Conservation (phyloP, 2,329 filamentous ascomycete species). For the Thermothelomyces thermophilus region DNA sequence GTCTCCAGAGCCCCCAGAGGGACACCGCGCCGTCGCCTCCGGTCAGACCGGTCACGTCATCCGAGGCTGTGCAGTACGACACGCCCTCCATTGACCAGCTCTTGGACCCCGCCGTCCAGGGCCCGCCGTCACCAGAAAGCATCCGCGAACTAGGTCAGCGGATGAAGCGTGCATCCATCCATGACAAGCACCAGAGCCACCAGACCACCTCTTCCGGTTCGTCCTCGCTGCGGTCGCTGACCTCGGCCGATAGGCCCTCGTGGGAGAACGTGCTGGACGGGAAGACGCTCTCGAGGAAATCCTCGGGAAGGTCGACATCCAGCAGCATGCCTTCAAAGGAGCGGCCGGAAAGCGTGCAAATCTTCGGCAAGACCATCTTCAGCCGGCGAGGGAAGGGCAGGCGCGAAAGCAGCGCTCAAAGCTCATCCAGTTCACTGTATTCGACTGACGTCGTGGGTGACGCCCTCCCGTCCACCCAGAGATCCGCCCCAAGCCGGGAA, state of each 20-base stretch:
- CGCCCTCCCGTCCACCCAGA: conserved; percentile 23
- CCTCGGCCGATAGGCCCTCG: conserved; percentile 37
- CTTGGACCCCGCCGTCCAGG: conserved; percentile 53
- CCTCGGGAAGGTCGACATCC: conserved; percentile 49
- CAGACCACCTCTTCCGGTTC: conserved; percentile 49
- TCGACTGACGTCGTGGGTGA: conserved; percentile 34
- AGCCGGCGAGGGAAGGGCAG: conserved; percentile 46
- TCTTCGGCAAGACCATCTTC: conserved; percentile 55
- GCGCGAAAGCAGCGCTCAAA: conserved; percentile 44
- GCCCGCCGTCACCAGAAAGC: conserved; percentile 54
- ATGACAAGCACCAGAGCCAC: conserved; percentile 41
- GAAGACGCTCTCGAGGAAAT: conserved; percentile 45
- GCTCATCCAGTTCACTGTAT: conserved; percentile 44
- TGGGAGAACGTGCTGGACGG: conserved; percentile 47
- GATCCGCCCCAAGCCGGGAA: conserved; percentile 34
- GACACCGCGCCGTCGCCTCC: conserved; percentile 10
- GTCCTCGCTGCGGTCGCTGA: conserved; percentile 45
- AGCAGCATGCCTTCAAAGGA: conserved; percentile 48
- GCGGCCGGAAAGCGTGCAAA: conserved; percentile 52
- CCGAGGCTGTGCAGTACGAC: conserved; percentile 14
- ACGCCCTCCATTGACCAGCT: conserved; percentile 34
- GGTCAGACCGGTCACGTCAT: conserved; percentile 15
- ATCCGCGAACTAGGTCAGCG: conserved; percentile 54
- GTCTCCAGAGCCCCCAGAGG: conserved; percentile 6
- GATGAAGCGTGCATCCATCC: conserved; percentile 48